Base-by-base conservation (phyloP, 2,329 filamentous ascomycete species). In the Elsinoe ampelina region DNA sequence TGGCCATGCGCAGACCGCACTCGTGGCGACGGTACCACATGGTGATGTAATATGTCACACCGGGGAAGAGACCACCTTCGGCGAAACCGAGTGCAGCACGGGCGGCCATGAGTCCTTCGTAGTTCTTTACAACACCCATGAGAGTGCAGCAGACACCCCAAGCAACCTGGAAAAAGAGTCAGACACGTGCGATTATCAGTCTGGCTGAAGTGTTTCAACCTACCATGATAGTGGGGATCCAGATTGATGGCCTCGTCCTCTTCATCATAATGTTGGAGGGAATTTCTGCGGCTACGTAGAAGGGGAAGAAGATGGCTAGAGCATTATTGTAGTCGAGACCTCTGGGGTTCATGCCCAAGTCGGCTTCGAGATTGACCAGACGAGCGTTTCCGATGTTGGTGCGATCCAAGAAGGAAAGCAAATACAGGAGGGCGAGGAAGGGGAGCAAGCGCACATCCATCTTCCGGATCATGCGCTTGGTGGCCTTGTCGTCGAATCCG, bases 281-380 rank as follows among this genome's bases (percentile, higher is more conserved):
- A 81, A 85, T 47, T 60, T 74, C 43, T 15, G 30, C 26, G 51
- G 70, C 66, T 57, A 75, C 70, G 47, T 75, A 75, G 19, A 66
- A 63, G 34, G 75, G 70, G 63, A 75, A 75, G 64, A 75, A 75
- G 38, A 75, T 69, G 7, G 71, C 68, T 2, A 75, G 65, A 0
- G 71, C 70, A 34, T 72, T 65, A 57, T 74, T 74, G 73, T 90
- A 95, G 65, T 86, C 76, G 5, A 75, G 70, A 1, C 79, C 76
- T 19, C 32, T 2, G 2, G 45, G 45, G 1, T 77, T 77, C 76
- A 92, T 81, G 32, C 78, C 61, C 6, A 93, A 72, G 57, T 86
- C 82, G 13, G 75, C 66, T 58, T 78, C 70, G 1, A 83, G 68
- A 7, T 79, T 78, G 12, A 76, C 79, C 22, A 83, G 73, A 63